Evolutionary conservation across 2,329 filamentous ascomycete genomes (phyloP).

Genomic region (Dactylellina leptospora): DNA sequence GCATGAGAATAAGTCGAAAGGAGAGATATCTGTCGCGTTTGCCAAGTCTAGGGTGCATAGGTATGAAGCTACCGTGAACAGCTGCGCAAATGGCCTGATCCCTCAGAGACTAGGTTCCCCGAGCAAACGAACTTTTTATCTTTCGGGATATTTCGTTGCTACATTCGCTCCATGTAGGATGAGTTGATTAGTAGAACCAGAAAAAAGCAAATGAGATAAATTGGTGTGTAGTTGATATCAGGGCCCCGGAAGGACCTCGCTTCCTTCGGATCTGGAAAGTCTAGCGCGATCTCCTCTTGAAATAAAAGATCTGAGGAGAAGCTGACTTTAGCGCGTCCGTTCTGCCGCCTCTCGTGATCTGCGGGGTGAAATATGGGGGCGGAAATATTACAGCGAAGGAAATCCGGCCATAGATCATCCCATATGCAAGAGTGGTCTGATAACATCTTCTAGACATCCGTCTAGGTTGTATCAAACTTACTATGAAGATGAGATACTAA

Average conservation of each 20-base stretch:
- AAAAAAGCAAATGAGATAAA: conserved; percentile 4
- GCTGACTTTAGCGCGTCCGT: conserved; percentile 20
- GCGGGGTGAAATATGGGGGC: conserved; percentile 3
- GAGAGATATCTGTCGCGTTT: not conserved
- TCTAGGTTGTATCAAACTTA: not conserved
- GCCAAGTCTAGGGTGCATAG: conserved; percentile 16
- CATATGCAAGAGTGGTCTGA: conserved; percentile 54
- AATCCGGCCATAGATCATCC: conserved; percentile 17
- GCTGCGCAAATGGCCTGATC: conserved; percentile 32
- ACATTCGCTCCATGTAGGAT: not conserved
- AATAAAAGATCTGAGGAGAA: conserved; percentile 2
- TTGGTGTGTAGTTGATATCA: not conserved
- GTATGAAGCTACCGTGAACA: not conserved
- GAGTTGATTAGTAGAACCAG: not conserved
- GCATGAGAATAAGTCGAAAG: conserved; percentile 1
- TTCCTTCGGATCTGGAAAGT: conserved; percentile 24
- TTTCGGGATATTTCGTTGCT: not conserved
- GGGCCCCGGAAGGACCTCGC: conserved; percentile 2
- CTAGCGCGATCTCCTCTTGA: conserved; percentile 38
- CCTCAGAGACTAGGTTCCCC: conserved; percentile 1
- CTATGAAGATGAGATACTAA: not conserved
- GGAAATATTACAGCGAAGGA: conserved; percentile 11
- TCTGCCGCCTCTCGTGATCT: conserved; percentile 12
- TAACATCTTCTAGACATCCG: conserved; percentile 17
- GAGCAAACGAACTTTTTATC: not conserved